Base-by-base conservation (phyloP, 331 rosid species). In the Malus hybrid region DNA sequence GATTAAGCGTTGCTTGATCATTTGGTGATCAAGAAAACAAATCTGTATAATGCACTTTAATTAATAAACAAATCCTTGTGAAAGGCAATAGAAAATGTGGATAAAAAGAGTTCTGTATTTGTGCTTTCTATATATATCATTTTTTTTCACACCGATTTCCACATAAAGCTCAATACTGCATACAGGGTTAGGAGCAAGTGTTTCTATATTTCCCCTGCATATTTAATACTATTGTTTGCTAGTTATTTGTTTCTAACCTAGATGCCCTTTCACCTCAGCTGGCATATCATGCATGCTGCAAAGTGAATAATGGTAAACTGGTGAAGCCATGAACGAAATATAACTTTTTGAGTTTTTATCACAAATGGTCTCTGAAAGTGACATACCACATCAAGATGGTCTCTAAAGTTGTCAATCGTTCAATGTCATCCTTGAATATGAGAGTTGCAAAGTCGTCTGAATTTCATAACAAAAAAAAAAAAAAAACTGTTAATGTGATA, bases 181-280 rank as follows among this genome's bases (percentile, higher is more conserved):
- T 15, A 22, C 57, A 73, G 60, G 42, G 68, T 12, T 61, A 39
- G 68, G 10, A 60, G 44, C 42, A 26, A 42, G 58, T 24, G 77
- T 61, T 64, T 61, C 65, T 60, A 61, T 48, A 30, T 61, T 52
- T 63, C 18, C 63, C 63, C 75, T 62, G 67, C 33, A 8, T 39
- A 55, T 82, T 78, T 32, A 70, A 75, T 70, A 52, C 57, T 19
- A 36, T 75, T 80, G 84, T 80, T 75, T 71, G 55, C 19, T 80
- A 80, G 84, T 64, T 33, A 56, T 70, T 80, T 80, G 84, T 80
- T 62, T 62, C 72, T 10, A 36, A 62, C 28, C 58, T 56, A 75
- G 80, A 75, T 80, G 80, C 74, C 60, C 22, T 70, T 55, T 75
- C 63, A 67, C 15, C 65, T 75, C 68, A 53, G 63, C 34, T 36